Evolutionary conservation across 164 flowering plant genomes (phyloP).

Genomic region (Tinospora cordifolia): DNA sequence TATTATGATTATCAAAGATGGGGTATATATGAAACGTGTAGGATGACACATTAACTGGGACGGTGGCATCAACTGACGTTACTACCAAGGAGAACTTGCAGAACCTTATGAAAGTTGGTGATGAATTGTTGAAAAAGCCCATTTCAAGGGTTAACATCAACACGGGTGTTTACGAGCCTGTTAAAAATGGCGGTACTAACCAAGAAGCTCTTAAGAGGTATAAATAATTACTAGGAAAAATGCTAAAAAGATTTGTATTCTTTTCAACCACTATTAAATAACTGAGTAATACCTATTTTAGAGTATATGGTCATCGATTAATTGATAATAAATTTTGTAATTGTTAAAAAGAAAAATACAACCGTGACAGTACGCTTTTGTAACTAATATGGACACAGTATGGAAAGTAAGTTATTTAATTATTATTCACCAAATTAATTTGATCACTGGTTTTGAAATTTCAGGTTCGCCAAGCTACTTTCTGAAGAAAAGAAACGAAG

Average conservation of each 20-base stretch:
- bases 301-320: too few species aligned
- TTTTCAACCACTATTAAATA: too few species aligned
- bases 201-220: conserved; percentile 33
- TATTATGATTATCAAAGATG: too few species aligned
- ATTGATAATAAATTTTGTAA: too few species aligned
- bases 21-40: not conserved
- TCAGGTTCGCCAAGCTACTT: conserved; percentile 32
- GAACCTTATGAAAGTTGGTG: conserved; percentile 28
- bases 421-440: not conserved
- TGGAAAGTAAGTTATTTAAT: too few species aligned
- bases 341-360: too few species aligned
- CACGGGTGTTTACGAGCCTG: conserved; percentile 25
- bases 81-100: conserved; percentile 31
- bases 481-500: conserved; percentile 19
- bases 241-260: too few species aligned
- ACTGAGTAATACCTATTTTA: too few species aligned
- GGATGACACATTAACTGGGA: conserved; percentile 25
- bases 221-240: too few species aligned
- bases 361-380: too few species aligned
- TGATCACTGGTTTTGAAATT: not conserved
- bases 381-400: too few species aligned
- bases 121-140: conserved; percentile 29
- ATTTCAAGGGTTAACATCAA: conserved; percentile 28
- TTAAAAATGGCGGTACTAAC: conserved; percentile 26
- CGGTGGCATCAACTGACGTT: conserved; percentile 21